phyloP scores from a whole-genome alignment of 192 early-diverging fungal genomes.

The Gonapodya sp. region DNA sequence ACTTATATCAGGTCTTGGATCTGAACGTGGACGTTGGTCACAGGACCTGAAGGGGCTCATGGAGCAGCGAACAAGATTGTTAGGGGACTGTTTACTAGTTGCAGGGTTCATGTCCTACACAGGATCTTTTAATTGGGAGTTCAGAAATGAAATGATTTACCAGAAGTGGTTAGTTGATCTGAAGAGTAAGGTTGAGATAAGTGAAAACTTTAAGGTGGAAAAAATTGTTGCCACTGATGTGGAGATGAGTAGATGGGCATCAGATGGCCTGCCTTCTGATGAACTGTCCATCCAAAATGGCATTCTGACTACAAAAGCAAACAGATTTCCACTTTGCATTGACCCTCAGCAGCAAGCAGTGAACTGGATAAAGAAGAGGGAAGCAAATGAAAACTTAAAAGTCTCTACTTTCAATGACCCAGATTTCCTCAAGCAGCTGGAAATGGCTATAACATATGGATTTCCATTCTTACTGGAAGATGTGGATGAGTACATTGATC shows the following conservation, averaged over 20 bases:
- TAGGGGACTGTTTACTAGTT: slow-evolving; percentile 52
- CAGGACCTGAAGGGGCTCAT: slow-evolving; percentile 51
- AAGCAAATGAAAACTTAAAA: slow-evolving; percentile 49
- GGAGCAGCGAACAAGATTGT: slow-evolving; percentile 43
- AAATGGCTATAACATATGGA: slow-evolving; percentile 46
- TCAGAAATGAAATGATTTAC: slow-evolving; percentile 35
- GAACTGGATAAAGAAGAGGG: slow-evolving; percentile 55
- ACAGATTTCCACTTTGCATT: slow-evolving; percentile 50
- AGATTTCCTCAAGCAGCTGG: slow-evolving; percentile 53
- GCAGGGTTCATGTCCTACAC: slow-evolving; percentile 52
- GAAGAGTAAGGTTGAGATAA: slow-evolving; percentile 47
- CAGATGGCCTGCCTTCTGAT: slow-evolving; percentile 54
- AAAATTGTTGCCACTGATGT: slow-evolving; percentile 46
- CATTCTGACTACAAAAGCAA: slow-evolving; percentile 50
- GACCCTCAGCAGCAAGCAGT: slow-evolving; percentile 56
- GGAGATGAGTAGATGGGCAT: slow-evolving; percentile 52
- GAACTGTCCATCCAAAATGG: slow-evolving; percentile 55
- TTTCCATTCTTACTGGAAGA: slow-evolving; percentile 54
- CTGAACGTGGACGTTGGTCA: slow-evolving; percentile 56
- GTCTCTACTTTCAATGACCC: slow-evolving; percentile 29
- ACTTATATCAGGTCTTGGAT: slow-evolving; percentile 46
- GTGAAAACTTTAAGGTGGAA: slow-evolving; percentile 47
- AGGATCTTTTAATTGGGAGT: slow-evolving; percentile 52
- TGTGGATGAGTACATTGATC: slow-evolving; percentile 50
- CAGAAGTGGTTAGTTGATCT: slow-evolving; percentile 45